Conservation (phyloP, 352 stramenopile species). For the Pythium volutum region DNA sequence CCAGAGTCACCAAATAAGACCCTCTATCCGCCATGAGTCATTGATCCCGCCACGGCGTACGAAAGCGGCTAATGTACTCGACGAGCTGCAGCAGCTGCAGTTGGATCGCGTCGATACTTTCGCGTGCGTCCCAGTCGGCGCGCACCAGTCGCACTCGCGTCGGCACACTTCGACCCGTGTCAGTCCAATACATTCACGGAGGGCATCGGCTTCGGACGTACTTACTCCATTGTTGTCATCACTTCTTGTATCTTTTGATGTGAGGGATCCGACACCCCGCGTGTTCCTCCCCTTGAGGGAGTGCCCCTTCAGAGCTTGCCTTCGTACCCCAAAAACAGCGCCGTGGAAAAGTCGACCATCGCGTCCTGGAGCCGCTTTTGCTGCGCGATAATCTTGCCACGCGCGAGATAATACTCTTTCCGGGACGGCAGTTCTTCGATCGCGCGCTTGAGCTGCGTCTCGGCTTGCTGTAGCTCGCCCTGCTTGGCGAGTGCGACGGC, state of each 20-base stretch:
- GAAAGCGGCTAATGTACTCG: conserved; percentile 62
- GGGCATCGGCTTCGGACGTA: neutral
- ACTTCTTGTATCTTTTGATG: neutral
- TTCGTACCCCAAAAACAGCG: conserved; percentile 67
- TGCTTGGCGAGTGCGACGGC: conserved; percentile 42
- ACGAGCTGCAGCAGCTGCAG: conserved; percentile 54
- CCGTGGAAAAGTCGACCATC: conserved; percentile 79
- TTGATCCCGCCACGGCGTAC: conserved; percentile 22
- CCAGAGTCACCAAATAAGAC: neutral
- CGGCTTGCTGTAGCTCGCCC: conserved; percentile 38
- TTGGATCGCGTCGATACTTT: conserved; percentile 45
- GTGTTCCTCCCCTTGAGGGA: neutral
- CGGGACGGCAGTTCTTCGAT: conserved; percentile 66
- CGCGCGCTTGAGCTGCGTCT: conserved; percentile 57
- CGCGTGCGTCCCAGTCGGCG: conserved; percentile 51
- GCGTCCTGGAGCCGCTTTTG: conserved; percentile 75
- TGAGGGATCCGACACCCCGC: neutral
- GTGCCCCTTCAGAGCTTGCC: conserved; percentile 52
- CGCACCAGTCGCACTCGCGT: conserved; percentile 31
- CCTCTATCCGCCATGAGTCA: neutral
- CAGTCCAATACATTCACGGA: neutral
- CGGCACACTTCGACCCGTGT: conserved; percentile 1
- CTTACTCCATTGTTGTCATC: conserved; percentile 21
- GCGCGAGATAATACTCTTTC: conserved; percentile 64
- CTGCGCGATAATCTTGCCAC: conserved; percentile 64